Percentiles rank a stretch among this genome's conserved stretches.
phyloP scores from a whole-genome alignment of 208 protist species.

The Trypanosoma scelopori region DNA sequence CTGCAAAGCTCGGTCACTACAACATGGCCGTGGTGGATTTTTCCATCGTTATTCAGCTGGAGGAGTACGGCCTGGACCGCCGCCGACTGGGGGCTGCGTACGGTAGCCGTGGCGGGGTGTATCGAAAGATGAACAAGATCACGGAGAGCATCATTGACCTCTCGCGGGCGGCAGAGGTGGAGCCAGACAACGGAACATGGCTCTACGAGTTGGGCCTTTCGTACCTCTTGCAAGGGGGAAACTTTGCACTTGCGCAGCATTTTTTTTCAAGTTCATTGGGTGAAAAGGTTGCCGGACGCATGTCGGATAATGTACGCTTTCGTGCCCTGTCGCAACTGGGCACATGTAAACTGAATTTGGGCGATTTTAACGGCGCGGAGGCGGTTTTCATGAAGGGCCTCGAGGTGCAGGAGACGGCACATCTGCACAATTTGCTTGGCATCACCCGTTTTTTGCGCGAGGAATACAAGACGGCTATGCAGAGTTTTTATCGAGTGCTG shows the following conservation, averaged over 20 bases:
- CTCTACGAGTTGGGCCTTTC: slow-evolving; percentile 71
- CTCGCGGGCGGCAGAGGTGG: slow-evolving; percentile 54
- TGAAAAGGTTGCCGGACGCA: slow-evolving; percentile 43
- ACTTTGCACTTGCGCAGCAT: slow-evolving; percentile 41
- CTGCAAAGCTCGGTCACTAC: slow-evolving; percentile 31
- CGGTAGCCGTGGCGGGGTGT: slow-evolving; percentile 52
- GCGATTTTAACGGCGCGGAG: slow-evolving; percentile 26
- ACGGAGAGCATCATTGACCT: slow-evolving; percentile 74
- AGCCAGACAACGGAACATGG: slow-evolving; percentile 85
- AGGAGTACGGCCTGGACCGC: slow-evolving; percentile 44
- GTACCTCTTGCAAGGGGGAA: slow-evolving; percentile 44
- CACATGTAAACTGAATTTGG: slow-evolving; percentile 27
- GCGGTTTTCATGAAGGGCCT: slow-evolving; percentile 44
- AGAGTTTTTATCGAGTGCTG: slow-evolving; percentile 69
- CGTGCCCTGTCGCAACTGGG: slow-evolving; percentile 31
- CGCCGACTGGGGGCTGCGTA: slow-evolving; percentile 60
- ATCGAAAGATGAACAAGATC: slow-evolving; percentile 42
- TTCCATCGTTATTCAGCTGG: slow-evolving; percentile 73
- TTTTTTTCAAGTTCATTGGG: slow-evolving; percentile 45
- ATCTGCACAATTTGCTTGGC: slow-evolving; percentile 75
- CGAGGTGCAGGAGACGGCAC: slow-evolving; percentile 62
- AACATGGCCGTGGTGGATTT: slow-evolving; percentile 55
- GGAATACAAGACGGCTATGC: slow-evolving; percentile 39
- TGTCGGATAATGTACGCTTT: slow-evolving; percentile 33
- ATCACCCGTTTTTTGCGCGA: slow-evolving; percentile 69